These are phyloP conservation scores for Diaporthe ilicicola DNA, from an alignment of 2,329 filamentous ascomycete species.

Conservation along the genomic window DNA sequence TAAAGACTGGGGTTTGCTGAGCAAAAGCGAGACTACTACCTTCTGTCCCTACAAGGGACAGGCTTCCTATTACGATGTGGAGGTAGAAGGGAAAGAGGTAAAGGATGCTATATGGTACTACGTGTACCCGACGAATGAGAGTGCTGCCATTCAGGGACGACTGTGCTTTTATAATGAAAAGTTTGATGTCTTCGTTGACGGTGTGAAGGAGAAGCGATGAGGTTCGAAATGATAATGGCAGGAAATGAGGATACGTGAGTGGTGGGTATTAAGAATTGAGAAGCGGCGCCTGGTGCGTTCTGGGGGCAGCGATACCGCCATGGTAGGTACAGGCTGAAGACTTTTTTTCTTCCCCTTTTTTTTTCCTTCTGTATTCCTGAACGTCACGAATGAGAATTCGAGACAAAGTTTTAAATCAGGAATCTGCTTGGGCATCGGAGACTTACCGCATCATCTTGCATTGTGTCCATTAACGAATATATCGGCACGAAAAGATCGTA, in stretches of 20 bases:
- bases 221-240: not conserved
- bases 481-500: not conserved
- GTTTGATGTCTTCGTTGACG: slow-evolving; percentile 69
- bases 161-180: slow-evolving; percentile 76
- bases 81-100: slow-evolving; percentile 51
- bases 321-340: too few relatives aligned
- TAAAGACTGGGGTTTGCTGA: slow-evolving; percentile 50
- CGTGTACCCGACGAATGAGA: slow-evolving; percentile 63
- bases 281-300: too few relatives aligned
- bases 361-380: too few relatives aligned
- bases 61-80: slow-evolving; percentile 68
- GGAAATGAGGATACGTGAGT: not conserved
- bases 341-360: too few relatives aligned
- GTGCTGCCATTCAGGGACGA: slow-evolving; percentile 60
- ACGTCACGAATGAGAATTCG: too few relatives aligned
- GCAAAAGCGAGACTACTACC: slow-evolving; percentile 60
- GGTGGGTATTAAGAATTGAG: not conserved
- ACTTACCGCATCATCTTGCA: not conserved
- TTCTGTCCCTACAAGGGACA: slow-evolving; percentile 74
- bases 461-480: not conserved
- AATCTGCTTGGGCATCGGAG: not conserved
- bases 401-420: not conserved
- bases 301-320: not conserved
- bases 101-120: slow-evolving; percentile 71
- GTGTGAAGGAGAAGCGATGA: slow-evolving; percentile 41